These are phyloP conservation scores for Suillus occidentalis DNA, from an alignment of 768 basidiomycete species.

Conservation along the genomic window DNA sequence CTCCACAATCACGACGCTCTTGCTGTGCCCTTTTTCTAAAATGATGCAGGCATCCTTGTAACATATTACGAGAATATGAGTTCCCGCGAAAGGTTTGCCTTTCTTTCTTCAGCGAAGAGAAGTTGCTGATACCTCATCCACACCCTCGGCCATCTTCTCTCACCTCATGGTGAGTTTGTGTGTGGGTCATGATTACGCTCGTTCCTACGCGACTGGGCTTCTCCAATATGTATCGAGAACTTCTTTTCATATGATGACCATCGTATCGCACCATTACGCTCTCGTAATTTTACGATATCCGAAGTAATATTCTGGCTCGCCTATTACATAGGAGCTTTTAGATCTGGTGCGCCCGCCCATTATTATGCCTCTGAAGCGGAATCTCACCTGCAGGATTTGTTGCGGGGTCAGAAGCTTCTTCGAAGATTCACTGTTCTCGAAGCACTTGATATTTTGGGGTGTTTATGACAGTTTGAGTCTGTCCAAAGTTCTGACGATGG, in stretches of 20 bases:
- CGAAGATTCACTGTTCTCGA: neutral
- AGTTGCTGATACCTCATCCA: neutral
- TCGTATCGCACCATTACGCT: neutral
- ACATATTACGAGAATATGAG: neutral
- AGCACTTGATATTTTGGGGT: slow-evolving; percentile 2
- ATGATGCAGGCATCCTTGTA: neutral
- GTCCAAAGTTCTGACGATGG: neutral
- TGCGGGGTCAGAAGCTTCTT: slow-evolving; percentile 1
- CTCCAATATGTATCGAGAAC: neutral
- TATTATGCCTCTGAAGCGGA: too few relatives aligned
- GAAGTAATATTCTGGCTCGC: neutral
- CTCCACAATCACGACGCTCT: neutral
- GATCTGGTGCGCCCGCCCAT: neutral
- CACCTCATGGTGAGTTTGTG: neutral
- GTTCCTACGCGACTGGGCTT: slow-evolving; percentile 5
- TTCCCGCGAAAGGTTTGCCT: slow-evolving; percentile 3
- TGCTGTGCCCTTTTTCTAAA: neutral
- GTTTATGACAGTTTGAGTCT: slow-evolving; percentile 1
- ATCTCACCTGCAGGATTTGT: neutral
- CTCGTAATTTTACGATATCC: neutral
- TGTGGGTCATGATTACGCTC: neutral
- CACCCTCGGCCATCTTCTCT: neutral
- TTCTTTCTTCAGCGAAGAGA: neutral
- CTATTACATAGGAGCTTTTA: neutral
- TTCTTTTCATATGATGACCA: slow-evolving; percentile 2